Evolutionary conservation across 2,329 filamentous ascomycete species (phyloP).

Genomic region (Xylariaceae sp.): DNA sequence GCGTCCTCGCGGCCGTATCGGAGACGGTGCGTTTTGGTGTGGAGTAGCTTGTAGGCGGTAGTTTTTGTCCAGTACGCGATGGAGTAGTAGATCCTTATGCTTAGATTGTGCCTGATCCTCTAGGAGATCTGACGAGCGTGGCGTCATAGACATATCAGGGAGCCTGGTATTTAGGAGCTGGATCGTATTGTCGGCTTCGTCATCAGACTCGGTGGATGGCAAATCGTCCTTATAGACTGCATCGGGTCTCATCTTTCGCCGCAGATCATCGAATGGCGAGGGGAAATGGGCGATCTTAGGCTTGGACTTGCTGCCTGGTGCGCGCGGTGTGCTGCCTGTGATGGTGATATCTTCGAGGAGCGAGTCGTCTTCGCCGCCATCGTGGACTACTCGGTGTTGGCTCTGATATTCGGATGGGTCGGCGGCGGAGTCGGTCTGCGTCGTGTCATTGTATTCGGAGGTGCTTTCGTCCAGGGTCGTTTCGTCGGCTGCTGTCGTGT

Average conservation of each 20-base stretch:
- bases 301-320: constrained; percentile 46
- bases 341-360: constrained; percentile 62
- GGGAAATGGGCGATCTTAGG: constrained; percentile 59
- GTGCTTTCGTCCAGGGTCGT: constrained; percentile 54
- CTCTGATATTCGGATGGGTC: constrained; percentile 36
- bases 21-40: constrained; percentile 48
- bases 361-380: constrained; percentile 52
- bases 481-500: constrained; percentile 52
- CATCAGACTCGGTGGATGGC: constrained; percentile 30
- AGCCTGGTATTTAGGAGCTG: constrained; percentile 51
- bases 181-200: constrained; percentile 38
- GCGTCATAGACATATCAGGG: constrained; percentile 62
- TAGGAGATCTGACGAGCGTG: constrained; percentile 53
- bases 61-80: constrained; percentile 90
- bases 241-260: constrained; percentile 58
- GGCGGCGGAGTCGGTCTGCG: constrained; percentile 35
- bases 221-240: constrained; percentile 32
- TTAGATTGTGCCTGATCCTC: constrained; percentile 36
- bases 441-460: constrained; percentile 32
- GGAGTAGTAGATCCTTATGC: constrained; percentile 71
- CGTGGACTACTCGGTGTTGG: constrained; percentile 36
- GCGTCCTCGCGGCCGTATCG: constrained; percentile 12
- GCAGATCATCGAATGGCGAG: constrained; percentile 73
- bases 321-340: constrained; percentile 65
- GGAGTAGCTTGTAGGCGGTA: constrained; percentile 93